Evolutionary conservation across 352 stramenopile species (phyloP).

Genomic region (Globisporangium alternatum): DNA sequence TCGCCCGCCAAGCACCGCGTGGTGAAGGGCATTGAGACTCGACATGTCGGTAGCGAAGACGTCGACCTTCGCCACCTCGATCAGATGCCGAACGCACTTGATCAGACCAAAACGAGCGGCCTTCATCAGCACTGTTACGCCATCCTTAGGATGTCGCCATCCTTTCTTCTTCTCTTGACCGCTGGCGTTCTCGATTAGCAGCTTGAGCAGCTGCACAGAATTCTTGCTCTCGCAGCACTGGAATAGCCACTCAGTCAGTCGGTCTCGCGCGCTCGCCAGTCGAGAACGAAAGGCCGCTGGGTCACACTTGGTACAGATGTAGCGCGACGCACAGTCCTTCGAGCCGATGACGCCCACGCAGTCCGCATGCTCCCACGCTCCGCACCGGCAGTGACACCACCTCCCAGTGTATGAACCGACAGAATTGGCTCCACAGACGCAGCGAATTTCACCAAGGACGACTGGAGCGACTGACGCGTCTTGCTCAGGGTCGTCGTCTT

Average conservation of each 20-base stretch:
- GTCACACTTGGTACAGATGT: conserved; percentile 55
- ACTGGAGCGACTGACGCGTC: background rate
- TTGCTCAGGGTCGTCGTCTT: conserved; percentile 37
- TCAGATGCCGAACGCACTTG: conserved; percentile 36
- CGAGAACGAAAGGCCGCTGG: conserved; percentile 28
- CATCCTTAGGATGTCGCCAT: conserved; percentile 34
- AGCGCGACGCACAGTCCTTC: conserved; percentile 24
- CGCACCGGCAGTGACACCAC: conserved; percentile 72
- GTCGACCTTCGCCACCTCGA: conserved; percentile 41
- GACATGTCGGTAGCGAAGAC: conserved; percentile 44
- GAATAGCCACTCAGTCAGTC: conserved; percentile 56
- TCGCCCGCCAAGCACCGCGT: conserved; percentile 44
- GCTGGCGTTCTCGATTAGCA: conserved; percentile 31
- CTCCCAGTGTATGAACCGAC: conserved; percentile 52
- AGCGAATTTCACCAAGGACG: conserved; percentile 53
- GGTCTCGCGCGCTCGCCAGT: conserved; percentile 21
- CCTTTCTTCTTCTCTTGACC: conserved; percentile 15
- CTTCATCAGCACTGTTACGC: conserved; percentile 53
- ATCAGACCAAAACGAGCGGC: conserved; percentile 36
- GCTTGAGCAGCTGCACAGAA: conserved; percentile 39
- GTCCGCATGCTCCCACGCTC: conserved; percentile 67
- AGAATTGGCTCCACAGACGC: conserved; percentile 44
- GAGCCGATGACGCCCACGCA: conserved; percentile 53
- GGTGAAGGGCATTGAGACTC: conserved; percentile 53
- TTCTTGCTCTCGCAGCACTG: conserved; percentile 69